Conservation (phyloP, 1,284 basidiomycete genomes). For the Cryptococcus amylolentus region DNA sequence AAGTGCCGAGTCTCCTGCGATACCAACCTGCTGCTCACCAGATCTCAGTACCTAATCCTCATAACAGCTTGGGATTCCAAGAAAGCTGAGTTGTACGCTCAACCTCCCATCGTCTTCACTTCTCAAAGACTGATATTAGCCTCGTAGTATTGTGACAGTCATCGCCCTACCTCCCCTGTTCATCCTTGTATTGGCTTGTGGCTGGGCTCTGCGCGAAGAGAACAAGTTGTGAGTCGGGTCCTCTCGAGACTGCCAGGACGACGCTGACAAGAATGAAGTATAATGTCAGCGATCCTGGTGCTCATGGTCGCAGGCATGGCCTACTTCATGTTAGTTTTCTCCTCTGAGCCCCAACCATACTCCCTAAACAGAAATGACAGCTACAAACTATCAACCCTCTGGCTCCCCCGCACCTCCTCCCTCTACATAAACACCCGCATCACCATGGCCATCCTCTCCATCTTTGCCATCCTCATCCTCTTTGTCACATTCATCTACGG, state of each 20-base stretch:
- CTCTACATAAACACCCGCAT: slow-evolving; percentile 34
- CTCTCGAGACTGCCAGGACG: neutral
- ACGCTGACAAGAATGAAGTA: slow-evolving; percentile 49
- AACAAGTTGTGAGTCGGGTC: slow-evolving; percentile 23
- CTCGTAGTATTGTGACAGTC: slow-evolving; percentile 68
- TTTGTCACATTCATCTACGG: slow-evolving; percentile 31
- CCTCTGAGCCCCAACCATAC: neutral
- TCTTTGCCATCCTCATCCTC: slow-evolving; percentile 38
- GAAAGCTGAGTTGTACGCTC: slow-evolving; percentile 55
- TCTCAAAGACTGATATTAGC: slow-evolving; percentile 25
- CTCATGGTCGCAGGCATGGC: slow-evolving; percentile 74
- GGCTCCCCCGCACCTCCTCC: slow-evolving; percentile 20
- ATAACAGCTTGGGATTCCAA: slow-evolving; percentile 29
- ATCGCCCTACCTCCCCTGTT: slow-evolving; percentile 77
- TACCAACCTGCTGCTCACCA: neutral
- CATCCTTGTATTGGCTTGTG: slow-evolving; percentile 60
- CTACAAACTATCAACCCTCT: slow-evolving; percentile 41
- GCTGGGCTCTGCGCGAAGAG: slow-evolving; percentile 30
- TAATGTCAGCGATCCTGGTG: slow-evolving; percentile 77
- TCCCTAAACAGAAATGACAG: slow-evolving; percentile 6
- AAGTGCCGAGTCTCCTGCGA: slow-evolving; percentile 9
- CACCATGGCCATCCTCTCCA: slow-evolving; percentile 42
- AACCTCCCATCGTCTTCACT: slow-evolving; percentile 56
- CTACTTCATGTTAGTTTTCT: slow-evolving; percentile 64
- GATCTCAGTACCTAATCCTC: slow-evolving; percentile 35